phyloP scores from a whole-genome alignment of 257 asterid species.

The Penstemon davidsonii region DNA sequence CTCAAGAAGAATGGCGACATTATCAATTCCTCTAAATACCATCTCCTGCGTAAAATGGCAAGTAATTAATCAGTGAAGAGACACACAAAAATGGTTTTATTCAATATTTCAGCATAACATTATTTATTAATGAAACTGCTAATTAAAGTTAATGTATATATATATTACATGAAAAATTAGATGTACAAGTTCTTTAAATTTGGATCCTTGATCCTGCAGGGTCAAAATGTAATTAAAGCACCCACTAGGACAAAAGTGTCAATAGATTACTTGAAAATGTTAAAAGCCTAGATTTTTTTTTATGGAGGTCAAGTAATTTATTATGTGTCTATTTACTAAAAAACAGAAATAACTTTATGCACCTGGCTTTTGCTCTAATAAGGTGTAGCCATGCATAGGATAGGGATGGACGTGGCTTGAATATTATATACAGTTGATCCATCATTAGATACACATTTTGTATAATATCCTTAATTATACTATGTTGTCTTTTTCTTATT shows the following conservation, averaged over 20 bases:
- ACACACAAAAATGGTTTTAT: too few relatives aligned
- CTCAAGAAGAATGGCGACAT: constrained; percentile 56
- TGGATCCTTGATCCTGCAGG: too few relatives aligned
- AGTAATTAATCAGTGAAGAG: neutral
- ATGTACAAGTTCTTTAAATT: too few relatives aligned
- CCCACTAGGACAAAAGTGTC: neutral
- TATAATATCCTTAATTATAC: neutral
- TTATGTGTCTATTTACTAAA: too few relatives aligned
- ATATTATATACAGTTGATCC: neutral
- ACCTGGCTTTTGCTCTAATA: neutral
- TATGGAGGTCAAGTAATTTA: neutral
- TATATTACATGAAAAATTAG: too few relatives aligned
- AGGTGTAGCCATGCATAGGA: neutral
- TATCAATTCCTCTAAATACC: constrained; percentile 72
- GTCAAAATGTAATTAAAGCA: too few relatives aligned
- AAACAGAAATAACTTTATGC: neutral
- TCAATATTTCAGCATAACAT: neutral
- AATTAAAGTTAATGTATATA: too few relatives aligned
- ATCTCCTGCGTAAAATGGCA: constrained; percentile 44
- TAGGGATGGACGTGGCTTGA: neutral
- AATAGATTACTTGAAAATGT: too few relatives aligned
- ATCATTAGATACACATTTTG: neutral
- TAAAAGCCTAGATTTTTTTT: neutral
- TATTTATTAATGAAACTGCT: too few relatives aligned
- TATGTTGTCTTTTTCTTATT: neutral